Evolutionary conservation across 2,329 filamentous ascomycete species (phyloP), one percentile per base, ranked within the genome.

Genomic region (Phialophora chinensis): DNA sequence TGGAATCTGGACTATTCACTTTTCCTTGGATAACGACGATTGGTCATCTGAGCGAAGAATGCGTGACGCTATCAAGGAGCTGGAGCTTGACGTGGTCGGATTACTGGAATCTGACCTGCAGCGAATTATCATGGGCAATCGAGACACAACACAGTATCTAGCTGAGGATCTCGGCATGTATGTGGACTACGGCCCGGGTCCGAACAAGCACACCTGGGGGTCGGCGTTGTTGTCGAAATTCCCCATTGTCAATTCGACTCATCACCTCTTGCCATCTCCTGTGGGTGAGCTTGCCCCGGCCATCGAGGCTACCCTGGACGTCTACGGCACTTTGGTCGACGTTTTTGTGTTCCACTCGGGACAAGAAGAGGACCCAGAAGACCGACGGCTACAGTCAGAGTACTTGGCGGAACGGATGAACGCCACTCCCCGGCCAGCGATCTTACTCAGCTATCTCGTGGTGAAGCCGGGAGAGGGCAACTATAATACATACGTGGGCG

Each of bases 151-250:
- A 1, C 95, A 98, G 77, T 96, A 92, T 79, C 86, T 99, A 8
- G 93, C 95, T 23, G 94, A 98, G 77, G 93, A 99, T 72, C 86
- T 99, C 11, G 95, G 95, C 73, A 99, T 99, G 95, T 99, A 97
- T 75, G 93, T 96, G 58, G 95, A 99, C 81, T 97, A 93, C 75
- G 95, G 95, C 63, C 95, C 95, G 33, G 95, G 95, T 1, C 95
- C 95, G 6, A 97, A 99, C 85, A 99, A 98, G 82, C 95, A 99
- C 81, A 99, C 95, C 0, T 99, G 95, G 95, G 95, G 95, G 60
- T 88, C 90, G 10, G 95, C 93, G 25, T 84, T 99, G 53, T 85
- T 99, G 3, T 97, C 93, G 73, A 98, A 98, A 76, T 99, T 98
- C 82, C 95, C 95, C 3, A 99, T 99, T 74, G 79, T 99, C 67